Evolutionary conservation across 2,329 filamentous ascomycete species (phyloP).

Genomic region (Trichoderma cornu-damae): DNA sequence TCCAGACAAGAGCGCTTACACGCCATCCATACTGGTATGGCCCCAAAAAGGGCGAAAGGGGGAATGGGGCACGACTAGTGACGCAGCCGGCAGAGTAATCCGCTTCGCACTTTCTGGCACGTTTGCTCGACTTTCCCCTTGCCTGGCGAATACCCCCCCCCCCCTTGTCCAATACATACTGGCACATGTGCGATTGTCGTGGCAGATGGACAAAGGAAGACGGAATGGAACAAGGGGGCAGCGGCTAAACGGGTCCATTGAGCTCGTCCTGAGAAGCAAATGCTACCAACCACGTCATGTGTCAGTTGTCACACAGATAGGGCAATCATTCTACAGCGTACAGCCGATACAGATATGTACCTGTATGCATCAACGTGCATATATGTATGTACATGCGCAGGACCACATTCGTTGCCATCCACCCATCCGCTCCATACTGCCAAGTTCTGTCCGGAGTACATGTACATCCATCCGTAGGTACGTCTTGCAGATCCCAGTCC

Average conservation of each 20-base stretch:
- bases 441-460: background rate
- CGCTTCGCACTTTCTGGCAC: background rate
- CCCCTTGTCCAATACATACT: background rate
- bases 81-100: background rate
- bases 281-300: slow-evolving; percentile 15
- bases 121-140: background rate
- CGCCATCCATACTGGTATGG: background rate
- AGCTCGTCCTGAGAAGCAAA: background rate
- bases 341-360: slow-evolving; percentile 7
- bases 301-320: slow-evolving; percentile 16
- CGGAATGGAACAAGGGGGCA: background rate
- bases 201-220: background rate
- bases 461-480: background rate
- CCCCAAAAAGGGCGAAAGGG: background rate
- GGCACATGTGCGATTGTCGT: background rate
- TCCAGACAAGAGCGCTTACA: too few species aligned
- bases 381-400: background rate
- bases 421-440: slow-evolving; percentile 1
- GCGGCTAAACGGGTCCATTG: background rate
- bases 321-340: slow-evolving; percentile 12
- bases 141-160: background rate
- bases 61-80: background rate
- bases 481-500: slow-evolving; percentile 10
- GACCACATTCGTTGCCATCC: background rate
- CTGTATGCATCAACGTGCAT: slow-evolving; percentile 9